Percentiles rank a stretch among this genome's conserved stretches.
Evolutionary conservation across 441 rosid species (phyloP).

Genomic region (Croton setiger): DNA sequence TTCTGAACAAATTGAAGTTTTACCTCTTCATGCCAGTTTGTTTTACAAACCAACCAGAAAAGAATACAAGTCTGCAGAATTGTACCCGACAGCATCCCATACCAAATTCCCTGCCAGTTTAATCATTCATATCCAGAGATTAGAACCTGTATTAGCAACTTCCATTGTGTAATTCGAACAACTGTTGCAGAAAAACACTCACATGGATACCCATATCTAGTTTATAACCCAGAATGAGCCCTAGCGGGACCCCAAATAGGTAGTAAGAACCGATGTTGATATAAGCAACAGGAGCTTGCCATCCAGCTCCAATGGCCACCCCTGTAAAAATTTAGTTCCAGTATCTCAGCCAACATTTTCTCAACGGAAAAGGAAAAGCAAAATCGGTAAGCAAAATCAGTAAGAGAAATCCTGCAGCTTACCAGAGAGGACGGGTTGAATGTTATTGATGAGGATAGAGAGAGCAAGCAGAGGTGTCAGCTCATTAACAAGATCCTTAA

Average conservation of each 20-base stretch:
- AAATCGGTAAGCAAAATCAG: no score
- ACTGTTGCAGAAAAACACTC: neutral
- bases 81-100: slow-evolving; percentile 51
- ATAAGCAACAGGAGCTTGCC: slow-evolving; percentile 56
- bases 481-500: slow-evolving; percentile 40
- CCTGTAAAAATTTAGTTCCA: slow-evolving; percentile 21
- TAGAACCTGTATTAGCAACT: no score
- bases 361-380: neutral
- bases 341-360: neutral
- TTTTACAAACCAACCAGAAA: slow-evolving; percentile 36
- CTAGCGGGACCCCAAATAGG: slow-evolving; percentile 47
- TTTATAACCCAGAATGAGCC: slow-evolving; percentile 44
- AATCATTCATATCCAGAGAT: no score
- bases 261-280: slow-evolving; percentile 60
- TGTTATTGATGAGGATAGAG: slow-evolving; percentile 46
- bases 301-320: slow-evolving; percentile 63
- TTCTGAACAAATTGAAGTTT: neutral
- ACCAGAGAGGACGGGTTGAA: slow-evolving; percentile 80
- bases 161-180: no score
- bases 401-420: neutral
- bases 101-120: slow-evolving; percentile 51
- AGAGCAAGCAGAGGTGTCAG: slow-evolving; percentile 66
- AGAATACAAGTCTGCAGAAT: slow-evolving; percentile 41
- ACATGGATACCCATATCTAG: slow-evolving; percentile 42
- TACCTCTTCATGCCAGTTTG: slow-evolving; percentile 62